A percentile compares a stretch with the other conserved stretches of the same genome.
Evolutionary conservation across 2,329 filamentous ascomycete species (phyloP).

Genomic region (Catunica adiposa): DNA sequence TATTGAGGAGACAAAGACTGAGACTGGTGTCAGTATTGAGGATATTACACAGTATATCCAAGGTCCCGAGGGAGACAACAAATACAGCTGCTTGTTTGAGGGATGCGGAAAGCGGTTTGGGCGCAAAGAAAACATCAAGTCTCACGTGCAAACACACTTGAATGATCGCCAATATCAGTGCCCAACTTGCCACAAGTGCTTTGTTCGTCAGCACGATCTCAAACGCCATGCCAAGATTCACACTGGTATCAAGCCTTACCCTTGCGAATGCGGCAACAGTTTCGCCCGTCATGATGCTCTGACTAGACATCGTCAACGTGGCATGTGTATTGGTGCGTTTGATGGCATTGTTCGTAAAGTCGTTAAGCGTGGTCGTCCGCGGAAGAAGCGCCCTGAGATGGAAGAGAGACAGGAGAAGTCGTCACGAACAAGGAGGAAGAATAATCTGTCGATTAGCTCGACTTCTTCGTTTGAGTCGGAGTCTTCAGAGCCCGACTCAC

Average conservation of each 20-base stretch:
- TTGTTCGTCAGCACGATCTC: slow-evolving; percentile 90
- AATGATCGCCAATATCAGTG: slow-evolving; percentile 93
- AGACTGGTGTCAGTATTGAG: slow-evolving; percentile 75
- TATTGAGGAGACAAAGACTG: slow-evolving; percentile 48
- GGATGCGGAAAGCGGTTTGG: slow-evolving; percentile 81
- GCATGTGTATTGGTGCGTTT: slow-evolving; percentile 92
- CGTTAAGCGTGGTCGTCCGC: slow-evolving; percentile 46
- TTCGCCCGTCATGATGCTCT: slow-evolving; percentile 93
- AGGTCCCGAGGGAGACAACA: slow-evolving; percentile 58
- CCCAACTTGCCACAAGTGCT: slow-evolving; percentile 84
- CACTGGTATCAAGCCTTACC: slow-evolving; percentile 86
- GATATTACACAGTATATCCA: slow-evolving; percentile 64
- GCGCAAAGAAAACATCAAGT: slow-evolving; percentile 98
- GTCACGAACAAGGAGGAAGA: slow-evolving; percentile 32
- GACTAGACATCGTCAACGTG: slow-evolving; percentile 82
- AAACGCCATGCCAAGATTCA: slow-evolving; percentile 97
- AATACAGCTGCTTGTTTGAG: slow-evolving; percentile 62
- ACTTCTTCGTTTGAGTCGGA: slow-evolving; percentile 30
- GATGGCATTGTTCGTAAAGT: slow-evolving; percentile 52
- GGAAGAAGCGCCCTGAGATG: slow-evolving; percentile 43
- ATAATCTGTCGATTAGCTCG: slow-evolving; percentile 33
- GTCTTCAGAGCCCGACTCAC: slow-evolving; percentile 38
- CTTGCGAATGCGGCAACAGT: slow-evolving; percentile 83
- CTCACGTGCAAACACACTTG: slow-evolving; percentile 93
- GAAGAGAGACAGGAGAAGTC: slow-evolving; percentile 41